These are phyloP conservation scores for Psilocybe azurescens DNA, from an alignment of 768 basidiomycete species.

Conservation along the genomic window DNA sequence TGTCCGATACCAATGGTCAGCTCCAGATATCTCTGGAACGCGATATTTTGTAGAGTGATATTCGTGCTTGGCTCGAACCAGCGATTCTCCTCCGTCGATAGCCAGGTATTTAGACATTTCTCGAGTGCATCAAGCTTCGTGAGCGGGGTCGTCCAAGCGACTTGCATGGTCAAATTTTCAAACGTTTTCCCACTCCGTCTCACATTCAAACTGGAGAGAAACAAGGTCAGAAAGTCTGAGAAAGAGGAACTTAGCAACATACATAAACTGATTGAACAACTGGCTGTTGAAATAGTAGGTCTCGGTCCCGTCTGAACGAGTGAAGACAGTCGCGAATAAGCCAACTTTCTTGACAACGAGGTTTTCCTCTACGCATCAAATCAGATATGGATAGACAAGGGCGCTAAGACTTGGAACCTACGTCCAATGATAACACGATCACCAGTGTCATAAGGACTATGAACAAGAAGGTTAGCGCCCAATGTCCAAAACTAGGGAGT, in stretches of 20 bases:
- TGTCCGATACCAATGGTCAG: slow-evolving; percentile 69
- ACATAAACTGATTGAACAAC: slow-evolving; percentile 79
- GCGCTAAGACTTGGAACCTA: slow-evolving; percentile 27
- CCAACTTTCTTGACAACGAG: slow-evolving; percentile 83
- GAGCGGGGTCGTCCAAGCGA: slow-evolving; percentile 77
- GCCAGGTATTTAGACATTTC: slow-evolving; percentile 72
- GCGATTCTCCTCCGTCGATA: slow-evolving; percentile 77
- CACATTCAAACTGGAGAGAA: slow-evolving; percentile 60
- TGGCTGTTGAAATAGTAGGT: slow-evolving; percentile 85
- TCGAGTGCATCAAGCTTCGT: slow-evolving; percentile 76
- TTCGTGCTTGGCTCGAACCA: slow-evolving; percentile 78
- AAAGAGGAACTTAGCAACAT: slow-evolving; percentile 23
- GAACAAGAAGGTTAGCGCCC: slow-evolving; percentile 17
- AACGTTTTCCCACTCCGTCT: slow-evolving; percentile 79
- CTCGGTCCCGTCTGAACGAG: slow-evolving; percentile 75
- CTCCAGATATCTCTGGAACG: slow-evolving; percentile 69
- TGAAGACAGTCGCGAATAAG: slow-evolving; percentile 79
- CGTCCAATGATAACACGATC: slow-evolving; percentile 81
- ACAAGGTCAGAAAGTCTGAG: background rate
- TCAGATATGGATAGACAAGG: background rate
- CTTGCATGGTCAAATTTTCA: slow-evolving; percentile 70
- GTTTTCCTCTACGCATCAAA: slow-evolving; percentile 54
- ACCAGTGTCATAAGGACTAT: slow-evolving; percentile 80
- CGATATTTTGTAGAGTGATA: slow-evolving; percentile 65
- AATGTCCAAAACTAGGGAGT: background rate